Conservation (phyloP, 306 rosid genomes). For the Cucumis melo region DNA sequence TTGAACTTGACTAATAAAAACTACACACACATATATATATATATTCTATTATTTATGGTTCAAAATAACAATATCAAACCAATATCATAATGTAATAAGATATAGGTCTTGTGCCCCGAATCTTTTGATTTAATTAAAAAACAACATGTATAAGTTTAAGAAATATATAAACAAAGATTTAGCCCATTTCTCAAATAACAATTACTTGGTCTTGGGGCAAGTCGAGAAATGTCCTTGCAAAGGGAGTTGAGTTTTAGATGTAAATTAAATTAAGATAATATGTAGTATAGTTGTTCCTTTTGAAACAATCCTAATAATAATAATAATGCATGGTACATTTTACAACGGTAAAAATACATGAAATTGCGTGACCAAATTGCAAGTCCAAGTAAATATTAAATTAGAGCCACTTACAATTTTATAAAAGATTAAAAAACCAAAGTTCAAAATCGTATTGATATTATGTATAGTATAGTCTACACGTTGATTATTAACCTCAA, state of each 20-base stretch:
- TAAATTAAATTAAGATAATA: not conserved
- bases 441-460: not conserved
- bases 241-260: not conserved
- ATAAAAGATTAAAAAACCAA: not conserved
- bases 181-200: not conserved
- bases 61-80: too few relatives aligned
- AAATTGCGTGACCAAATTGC: conserved; percentile 3
- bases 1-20: too few relatives aligned
- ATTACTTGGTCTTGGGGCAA: not conserved
- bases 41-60: too few relatives aligned
- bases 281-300: too few relatives aligned
- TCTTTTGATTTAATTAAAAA: too few relatives aligned
- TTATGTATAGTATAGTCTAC: not conserved
- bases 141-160: not conserved
- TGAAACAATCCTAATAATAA: not conserved
- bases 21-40: too few relatives aligned
- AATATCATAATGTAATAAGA: too few relatives aligned
- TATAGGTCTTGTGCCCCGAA: too few relatives aligned
- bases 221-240: not conserved
- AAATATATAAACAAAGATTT: not conserved
- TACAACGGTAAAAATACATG: not conserved
- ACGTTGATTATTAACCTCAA: not conserved
- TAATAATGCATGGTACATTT: not conserved
- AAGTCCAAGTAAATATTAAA: not conserved
- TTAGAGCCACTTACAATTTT: not conserved